Evolutionary conservation across 495 filamentous ascomycete species (phyloP).

Genomic region (Aspergillus nidulans): DNA sequence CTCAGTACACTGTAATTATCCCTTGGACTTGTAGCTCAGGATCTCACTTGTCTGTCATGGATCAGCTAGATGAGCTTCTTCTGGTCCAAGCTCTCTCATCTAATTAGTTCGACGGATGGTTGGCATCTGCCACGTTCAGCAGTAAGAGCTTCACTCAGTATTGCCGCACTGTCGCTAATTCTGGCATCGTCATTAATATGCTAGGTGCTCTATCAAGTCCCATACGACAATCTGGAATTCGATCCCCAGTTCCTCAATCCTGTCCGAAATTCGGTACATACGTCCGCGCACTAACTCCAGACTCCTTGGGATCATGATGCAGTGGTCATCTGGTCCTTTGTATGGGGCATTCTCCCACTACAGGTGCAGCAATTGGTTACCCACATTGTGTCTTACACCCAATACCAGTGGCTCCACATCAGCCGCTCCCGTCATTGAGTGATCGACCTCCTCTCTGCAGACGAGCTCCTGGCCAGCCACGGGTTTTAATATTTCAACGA

Average conservation of each 20-base stretch:
- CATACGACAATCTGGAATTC: background rate
- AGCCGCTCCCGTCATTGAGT: slow-evolving; percentile 19
- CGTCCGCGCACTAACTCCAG: slow-evolving; percentile 8
- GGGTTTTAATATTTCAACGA: background rate
- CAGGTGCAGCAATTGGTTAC: slow-evolving; percentile 7
- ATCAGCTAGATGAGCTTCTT: slow-evolving; percentile 2
- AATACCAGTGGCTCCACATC: slow-evolving; percentile 22
- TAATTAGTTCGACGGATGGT: background rate
- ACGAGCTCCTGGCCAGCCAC: background rate
- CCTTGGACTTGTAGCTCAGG: background rate
- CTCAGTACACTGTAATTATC: background rate
- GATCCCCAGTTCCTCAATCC: background rate
- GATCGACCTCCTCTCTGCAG: slow-evolving; percentile 7
- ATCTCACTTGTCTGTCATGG: background rate
- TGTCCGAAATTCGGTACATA: background rate
- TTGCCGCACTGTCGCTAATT: background rate
- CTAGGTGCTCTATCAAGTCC: background rate
- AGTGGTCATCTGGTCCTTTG: slow-evolving; percentile 21
- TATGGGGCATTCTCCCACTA: slow-evolving; percentile 13
- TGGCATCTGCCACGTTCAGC: background rate
- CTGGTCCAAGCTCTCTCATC: slow-evolving; percentile 4
- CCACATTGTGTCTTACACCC: slow-evolving; percentile 13
- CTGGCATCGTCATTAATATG: background rate
- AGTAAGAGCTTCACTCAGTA: background rate
- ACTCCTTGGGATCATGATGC: slow-evolving; percentile 11